Conservation (phyloP, 1,284 basidiomycete genomes). For the Gomphus sp. region DNA sequence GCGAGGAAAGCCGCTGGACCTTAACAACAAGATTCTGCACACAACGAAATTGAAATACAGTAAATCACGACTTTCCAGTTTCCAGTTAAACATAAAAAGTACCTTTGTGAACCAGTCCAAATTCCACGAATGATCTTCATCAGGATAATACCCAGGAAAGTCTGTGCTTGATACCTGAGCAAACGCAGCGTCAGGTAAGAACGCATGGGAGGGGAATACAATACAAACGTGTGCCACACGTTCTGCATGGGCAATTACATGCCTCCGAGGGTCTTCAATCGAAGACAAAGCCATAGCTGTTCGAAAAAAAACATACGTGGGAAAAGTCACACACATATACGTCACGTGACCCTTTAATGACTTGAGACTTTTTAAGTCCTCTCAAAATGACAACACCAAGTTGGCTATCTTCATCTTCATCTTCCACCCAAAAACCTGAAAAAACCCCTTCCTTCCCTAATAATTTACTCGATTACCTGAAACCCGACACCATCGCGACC, state of each 20-base stretch:
- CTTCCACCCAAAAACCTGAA: not conserved
- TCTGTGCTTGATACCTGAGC: slow-evolving; percentile 72
- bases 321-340: not conserved
- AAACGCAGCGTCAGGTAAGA: not conserved
- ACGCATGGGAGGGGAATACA: not conserved
- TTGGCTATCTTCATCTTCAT: not conserved
- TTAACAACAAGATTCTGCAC: slow-evolving; percentile 62
- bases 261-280: slow-evolving; percentile 25
- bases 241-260: slow-evolving; percentile 59
- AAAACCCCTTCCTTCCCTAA: not conserved
- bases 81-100: slow-evolving; percentile 18
- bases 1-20: slow-evolving; percentile 70
- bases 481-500: not conserved
- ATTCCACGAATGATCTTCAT: slow-evolving; percentile 80
- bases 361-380: no score
- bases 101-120: slow-evolving; percentile 70
- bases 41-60: not conserved
- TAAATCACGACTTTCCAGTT: slow-evolving; percentile 9
- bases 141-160: slow-evolving; percentile 80
- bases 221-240: slow-evolving; percentile 40
- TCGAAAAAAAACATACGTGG: not conserved
- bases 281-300: slow-evolving; percentile 3
- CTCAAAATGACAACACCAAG: not conserved
- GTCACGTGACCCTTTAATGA: no score
- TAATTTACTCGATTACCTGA: not conserved